Evolutionary conservation across 305 asterid genomes (phyloP).

Genomic region (Fraxinus greggii): DNA sequence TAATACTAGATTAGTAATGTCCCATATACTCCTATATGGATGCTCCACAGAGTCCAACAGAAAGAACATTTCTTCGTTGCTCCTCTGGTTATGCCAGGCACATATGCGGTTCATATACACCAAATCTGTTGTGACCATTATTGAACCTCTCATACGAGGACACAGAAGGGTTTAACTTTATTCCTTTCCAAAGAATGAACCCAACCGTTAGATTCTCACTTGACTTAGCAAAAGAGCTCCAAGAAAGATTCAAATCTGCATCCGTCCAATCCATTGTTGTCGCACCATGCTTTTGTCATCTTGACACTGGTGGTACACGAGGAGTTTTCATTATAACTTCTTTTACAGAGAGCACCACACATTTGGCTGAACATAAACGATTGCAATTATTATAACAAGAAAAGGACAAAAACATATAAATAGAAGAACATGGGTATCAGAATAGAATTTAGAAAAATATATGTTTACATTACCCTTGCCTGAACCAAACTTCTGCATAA

Average conservation of each 20-base stretch:
- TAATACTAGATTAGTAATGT: neutral
- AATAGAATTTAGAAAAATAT: neutral
- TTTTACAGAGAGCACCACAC: neutral
- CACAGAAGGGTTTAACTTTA: neutral
- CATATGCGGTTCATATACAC: neutral
- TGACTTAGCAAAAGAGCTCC: neutral
- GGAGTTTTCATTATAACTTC: neutral
- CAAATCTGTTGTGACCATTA: neutral
- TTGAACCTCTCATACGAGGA: neutral
- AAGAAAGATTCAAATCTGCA: neutral
- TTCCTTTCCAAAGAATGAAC: neutral
- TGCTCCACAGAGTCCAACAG: neutral
- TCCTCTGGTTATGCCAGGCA: neutral
- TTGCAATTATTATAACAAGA: neutral
- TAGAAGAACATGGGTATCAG: neutral
- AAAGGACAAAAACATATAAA: neutral
- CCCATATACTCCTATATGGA: neutral
- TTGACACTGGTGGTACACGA: neutral
- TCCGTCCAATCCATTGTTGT: neutral
- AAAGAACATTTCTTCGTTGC: neutral
- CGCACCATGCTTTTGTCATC: neutral
- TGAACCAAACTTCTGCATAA: neutral
- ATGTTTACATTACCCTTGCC: neutral
- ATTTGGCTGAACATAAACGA: neutral
- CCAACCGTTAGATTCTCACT: neutral